phyloP scores from a whole-genome alignment of 2,329 filamentous ascomycete species.

The Colletotrichum noveboracense region DNA sequence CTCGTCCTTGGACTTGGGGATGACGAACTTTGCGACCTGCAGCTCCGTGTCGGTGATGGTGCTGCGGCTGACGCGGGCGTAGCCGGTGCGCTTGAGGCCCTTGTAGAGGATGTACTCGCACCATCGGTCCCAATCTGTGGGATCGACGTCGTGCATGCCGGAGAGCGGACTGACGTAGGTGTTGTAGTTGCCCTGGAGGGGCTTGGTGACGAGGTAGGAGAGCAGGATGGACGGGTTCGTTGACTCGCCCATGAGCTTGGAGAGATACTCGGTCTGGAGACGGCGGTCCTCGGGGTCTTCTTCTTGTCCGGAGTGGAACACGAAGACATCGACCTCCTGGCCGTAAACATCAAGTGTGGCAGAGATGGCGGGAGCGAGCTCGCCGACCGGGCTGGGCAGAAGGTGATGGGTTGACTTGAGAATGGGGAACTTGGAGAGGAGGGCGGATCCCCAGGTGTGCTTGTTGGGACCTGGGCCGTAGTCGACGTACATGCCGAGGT shows the following conservation, averaged over 20 bases:
- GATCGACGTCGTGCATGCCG: conserved; percentile 95
- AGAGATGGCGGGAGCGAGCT: conserved; percentile 93
- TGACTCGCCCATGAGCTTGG: conserved; percentile 85
- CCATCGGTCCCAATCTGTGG: conserved; percentile 94
- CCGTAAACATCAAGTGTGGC: conserved; percentile 96
- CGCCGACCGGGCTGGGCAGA: conserved; percentile 89
- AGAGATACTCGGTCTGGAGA: conserved; percentile 84
- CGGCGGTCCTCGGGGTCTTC: conserved; percentile 92
- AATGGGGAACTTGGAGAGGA: conserved; percentile 97
- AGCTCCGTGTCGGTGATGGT: conserved; percentile 98
- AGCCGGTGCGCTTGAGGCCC: conserved; percentile 81
- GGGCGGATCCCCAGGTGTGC: conserved; percentile 94
- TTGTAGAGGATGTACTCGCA: conserved; percentile 99
- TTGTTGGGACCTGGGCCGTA: conserved; percentile 98
- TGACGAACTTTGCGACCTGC: conserved; percentile 93
- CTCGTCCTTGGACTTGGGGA: conserved; percentile 72
- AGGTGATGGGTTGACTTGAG: conserved; percentile 96
- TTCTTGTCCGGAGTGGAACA: conserved; percentile 98
- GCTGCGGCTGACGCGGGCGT: conserved; percentile 85
- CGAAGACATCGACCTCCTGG: conserved; percentile 88
- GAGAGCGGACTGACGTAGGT: conserved; percentile 86
- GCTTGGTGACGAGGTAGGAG: conserved; percentile 91
- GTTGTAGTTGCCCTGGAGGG: conserved; percentile 93
- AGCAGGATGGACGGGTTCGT: conserved; percentile 83
- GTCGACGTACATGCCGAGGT: conserved; percentile 98